Conservation (phyloP, 2,329 filamentous ascomycete species). For the Fusarium nelsonii region DNA sequence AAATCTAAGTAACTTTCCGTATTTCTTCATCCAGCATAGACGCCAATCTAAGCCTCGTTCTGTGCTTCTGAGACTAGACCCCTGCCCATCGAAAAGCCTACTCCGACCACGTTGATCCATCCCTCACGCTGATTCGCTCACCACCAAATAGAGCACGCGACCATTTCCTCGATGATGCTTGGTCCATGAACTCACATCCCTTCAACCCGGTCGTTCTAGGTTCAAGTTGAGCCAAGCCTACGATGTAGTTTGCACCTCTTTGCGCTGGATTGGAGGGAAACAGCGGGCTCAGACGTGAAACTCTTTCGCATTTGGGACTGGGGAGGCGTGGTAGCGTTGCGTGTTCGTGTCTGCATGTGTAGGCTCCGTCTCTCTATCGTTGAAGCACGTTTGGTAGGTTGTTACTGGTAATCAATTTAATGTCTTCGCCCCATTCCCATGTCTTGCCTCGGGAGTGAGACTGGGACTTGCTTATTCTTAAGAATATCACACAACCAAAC, state of each 20-base stretch:
- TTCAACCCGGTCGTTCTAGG: constrained; percentile 39
- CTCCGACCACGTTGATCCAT: constrained; percentile 53
- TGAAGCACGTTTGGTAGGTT: constrained; percentile 11
- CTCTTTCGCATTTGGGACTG: constrained; percentile 38
- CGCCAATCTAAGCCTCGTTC: constrained; percentile 42
- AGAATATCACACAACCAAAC: constrained; percentile 14
- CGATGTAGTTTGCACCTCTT: constrained; percentile 27
- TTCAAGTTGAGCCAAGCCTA: constrained; percentile 28
- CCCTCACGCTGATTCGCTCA: constrained; percentile 52
- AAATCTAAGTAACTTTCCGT: constrained; percentile 15
- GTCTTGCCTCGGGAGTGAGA: constrained; percentile 12
- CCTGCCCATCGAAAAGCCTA: constrained; percentile 44
- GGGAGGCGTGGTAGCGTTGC: constrained; percentile 28
- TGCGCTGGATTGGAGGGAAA: constrained; percentile 44
- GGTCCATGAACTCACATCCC: constrained; percentile 51
- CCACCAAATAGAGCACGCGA: constrained; percentile 55
- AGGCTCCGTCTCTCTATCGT: constrained; percentile 20
- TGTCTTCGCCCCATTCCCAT: constrained; percentile 31
- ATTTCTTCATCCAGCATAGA: constrained; percentile 29
- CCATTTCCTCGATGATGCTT: constrained; percentile 60
- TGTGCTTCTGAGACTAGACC: constrained; percentile 38
- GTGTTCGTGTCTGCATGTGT: constrained; percentile 33
- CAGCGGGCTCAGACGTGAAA: constrained; percentile 44
- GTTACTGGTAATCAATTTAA: constrained; percentile 28
- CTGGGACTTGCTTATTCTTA: constrained; percentile 29